phyloP scores from a whole-genome alignment of 257 asterid species.

The Avicennia marina region DNA sequence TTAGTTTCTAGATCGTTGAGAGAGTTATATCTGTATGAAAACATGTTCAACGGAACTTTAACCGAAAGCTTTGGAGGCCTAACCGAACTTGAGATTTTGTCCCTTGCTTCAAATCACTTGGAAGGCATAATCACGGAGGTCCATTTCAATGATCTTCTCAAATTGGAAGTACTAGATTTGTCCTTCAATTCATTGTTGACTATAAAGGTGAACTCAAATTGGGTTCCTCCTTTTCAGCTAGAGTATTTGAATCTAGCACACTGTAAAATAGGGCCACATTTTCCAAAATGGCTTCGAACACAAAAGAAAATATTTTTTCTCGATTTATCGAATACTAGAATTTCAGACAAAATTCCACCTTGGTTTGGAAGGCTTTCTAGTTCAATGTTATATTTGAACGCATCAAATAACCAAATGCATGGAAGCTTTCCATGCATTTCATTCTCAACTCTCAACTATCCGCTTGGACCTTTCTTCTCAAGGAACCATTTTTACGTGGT shows the following conservation, averaged over 20 bases:
- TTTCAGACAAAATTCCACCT: neutral
- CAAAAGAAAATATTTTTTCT: neutral
- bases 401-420: conserved; percentile 17
- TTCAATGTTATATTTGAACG: conserved; percentile 3
- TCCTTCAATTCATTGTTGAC: neutral
- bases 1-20: neutral
- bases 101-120: conserved; percentile 11
- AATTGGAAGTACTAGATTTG: neutral
- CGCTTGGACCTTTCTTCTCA: too few relatives aligned
- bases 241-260: neutral
- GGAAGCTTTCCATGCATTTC: conserved; percentile 25
- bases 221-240: conserved; percentile 17
- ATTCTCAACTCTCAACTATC: too few relatives aligned
- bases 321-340: neutral
- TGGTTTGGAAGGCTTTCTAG: neutral
- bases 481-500: too few relatives aligned
- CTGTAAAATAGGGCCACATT: conserved; percentile 4
- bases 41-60: conserved; percentile 8
- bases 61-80: neutral
- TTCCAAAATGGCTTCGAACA: conserved; percentile 16
- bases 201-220: neutral
- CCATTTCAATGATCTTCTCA: neutral
- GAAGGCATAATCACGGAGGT: neutral
- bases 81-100: conserved; percentile 11
- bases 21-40: neutral